Evolutionary conservation across 2,329 filamentous ascomycete species (phyloP).

Genomic region (Geosmithia flava): DNA sequence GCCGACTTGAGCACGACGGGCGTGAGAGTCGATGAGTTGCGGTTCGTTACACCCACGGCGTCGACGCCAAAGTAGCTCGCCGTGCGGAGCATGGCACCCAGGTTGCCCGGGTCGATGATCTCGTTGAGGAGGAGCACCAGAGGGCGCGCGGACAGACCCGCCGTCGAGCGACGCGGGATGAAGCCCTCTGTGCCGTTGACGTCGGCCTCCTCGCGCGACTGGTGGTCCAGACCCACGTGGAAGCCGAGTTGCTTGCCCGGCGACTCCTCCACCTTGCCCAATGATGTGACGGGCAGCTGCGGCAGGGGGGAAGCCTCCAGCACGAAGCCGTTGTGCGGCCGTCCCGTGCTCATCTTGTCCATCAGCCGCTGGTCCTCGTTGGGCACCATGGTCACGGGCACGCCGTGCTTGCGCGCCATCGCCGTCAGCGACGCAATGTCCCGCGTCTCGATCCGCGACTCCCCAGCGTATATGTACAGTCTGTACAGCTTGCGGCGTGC

Average conservation of each 20-base stretch:
- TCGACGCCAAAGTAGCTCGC: slow-evolving; percentile 86
- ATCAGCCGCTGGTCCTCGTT: slow-evolving; percentile 55
- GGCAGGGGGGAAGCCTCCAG: slow-evolving; percentile 80
- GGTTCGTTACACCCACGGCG: slow-evolving; percentile 64
- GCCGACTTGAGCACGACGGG: slow-evolving; percentile 77
- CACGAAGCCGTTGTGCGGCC: slow-evolving; percentile 83
- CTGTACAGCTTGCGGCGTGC: slow-evolving; percentile 65
- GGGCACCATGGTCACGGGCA: slow-evolving; percentile 46
- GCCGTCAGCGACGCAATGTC: slow-evolving; percentile 30
- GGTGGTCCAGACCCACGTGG: slow-evolving; percentile 46
- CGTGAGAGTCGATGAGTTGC: slow-evolving; percentile 61
- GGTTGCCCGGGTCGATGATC: slow-evolving; percentile 76
- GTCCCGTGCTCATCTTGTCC: slow-evolving; percentile 69
- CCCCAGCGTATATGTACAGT: slow-evolving; percentile 61
- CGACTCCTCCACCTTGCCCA: slow-evolving; percentile 36
- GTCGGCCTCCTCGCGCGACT: slow-evolving; percentile 59
- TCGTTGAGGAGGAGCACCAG: slow-evolving; percentile 64
- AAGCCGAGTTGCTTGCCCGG: slow-evolving; percentile 35
- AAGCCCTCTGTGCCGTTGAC: slow-evolving; percentile 60
- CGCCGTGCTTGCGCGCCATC: slow-evolving; percentile 32
- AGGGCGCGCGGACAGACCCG: slow-evolving; percentile 35
- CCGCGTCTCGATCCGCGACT: slow-evolving; percentile 36
- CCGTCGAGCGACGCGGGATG: slow-evolving; percentile 13
- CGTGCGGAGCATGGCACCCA: slow-evolving; percentile 79
- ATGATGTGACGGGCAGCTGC: slow-evolving; percentile 49